Evolutionary conservation across 371 early-diverging fungal species (phyloP).

Genomic region (Aphelidium insulamus): DNA sequence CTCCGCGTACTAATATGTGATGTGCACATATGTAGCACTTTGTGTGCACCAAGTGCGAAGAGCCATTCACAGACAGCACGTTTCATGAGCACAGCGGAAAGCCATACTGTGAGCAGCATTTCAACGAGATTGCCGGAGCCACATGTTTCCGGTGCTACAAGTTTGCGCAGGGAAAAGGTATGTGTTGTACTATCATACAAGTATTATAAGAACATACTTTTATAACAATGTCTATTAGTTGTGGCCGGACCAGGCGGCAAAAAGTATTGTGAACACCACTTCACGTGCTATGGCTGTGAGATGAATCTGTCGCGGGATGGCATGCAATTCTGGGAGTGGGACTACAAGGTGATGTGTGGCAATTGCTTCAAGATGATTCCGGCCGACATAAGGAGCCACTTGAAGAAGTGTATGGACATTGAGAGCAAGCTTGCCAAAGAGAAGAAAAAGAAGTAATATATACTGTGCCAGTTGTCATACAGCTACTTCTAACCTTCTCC

Average conservation of each 20-base stretch:
- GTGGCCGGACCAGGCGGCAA: slow-evolving; percentile 11
- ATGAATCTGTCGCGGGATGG: slow-evolving; percentile 4
- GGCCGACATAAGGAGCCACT: slow-evolving; percentile 4
- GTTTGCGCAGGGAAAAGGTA: slow-evolving; percentile 12
- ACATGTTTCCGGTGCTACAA: slow-evolving; percentile 16
- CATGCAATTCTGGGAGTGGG: slow-evolving; percentile 9
- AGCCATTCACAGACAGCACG: slow-evolving; percentile 11
- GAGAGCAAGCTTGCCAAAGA: too few relatives aligned
- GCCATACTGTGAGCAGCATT: slow-evolving; percentile 17
- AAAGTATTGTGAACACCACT: slow-evolving; percentile 19
- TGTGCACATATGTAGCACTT: slow-evolving; percentile 9
- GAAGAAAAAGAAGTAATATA: too few relatives aligned
- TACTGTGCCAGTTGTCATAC: too few relatives aligned
- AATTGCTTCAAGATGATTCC: slow-evolving; percentile 15
- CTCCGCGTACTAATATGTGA: background rate
- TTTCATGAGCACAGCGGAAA: slow-evolving; percentile 14
- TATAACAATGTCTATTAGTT: background rate
- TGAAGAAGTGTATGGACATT: too few relatives aligned
- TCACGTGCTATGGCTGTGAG: slow-evolving; percentile 16
- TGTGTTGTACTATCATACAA: background rate
- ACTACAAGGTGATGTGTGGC: slow-evolving; percentile 12
- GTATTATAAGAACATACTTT: background rate
- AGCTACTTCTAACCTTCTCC: too few relatives aligned
- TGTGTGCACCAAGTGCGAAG: slow-evolving; percentile 18
- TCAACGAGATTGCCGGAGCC: slow-evolving; percentile 14